Percentiles rank a stretch among this genome's conserved stretches.
Conservation (phyloP, 2,329 filamentous ascomycete species). For the Colletotrichum eleusines region DNA sequence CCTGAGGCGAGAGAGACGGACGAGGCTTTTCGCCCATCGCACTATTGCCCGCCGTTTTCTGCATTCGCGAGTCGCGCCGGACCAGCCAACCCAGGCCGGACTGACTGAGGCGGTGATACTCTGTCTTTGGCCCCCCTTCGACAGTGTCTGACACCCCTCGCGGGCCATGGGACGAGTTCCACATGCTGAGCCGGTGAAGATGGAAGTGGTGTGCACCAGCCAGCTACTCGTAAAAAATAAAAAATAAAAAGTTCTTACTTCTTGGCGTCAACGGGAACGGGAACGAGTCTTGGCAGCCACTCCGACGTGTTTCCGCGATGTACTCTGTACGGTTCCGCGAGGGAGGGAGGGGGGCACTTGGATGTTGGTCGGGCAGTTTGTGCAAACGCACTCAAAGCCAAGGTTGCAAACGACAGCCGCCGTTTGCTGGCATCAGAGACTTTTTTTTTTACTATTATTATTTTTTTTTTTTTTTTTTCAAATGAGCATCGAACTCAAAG, state of each 20-base stretch:
- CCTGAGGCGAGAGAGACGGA: too few species aligned
- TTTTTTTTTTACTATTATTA: too few species aligned
- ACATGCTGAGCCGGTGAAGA: neutral
- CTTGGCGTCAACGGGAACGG: too few species aligned
- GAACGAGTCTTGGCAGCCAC: neutral
- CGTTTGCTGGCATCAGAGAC: too few species aligned
- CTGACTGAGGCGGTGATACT: neutral
- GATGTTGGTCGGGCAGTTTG: too few species aligned
- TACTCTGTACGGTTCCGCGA: too few species aligned
- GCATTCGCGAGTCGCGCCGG: too few species aligned
- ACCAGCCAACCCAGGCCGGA: too few species aligned
- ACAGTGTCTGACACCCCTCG: slow-evolving; percentile 2
- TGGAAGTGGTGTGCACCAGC: neutral
- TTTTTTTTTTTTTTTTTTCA: too few species aligned
- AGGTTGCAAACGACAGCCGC: too few species aligned
- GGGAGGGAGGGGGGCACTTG: too few species aligned
- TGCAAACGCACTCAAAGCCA: neutral
- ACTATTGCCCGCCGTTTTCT: neutral
- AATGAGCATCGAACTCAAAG: too few species aligned
- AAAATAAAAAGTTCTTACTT: neutral
- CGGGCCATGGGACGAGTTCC: neutral
- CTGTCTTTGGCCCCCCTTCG: slow-evolving; percentile 20
- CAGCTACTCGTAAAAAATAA: neutral
- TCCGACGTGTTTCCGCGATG: neutral
- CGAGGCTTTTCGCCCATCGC: neutral